Conservation (phyloP, 495 filamentous ascomycete genomes). For the Trichocladium uniseriatum region DNA sequence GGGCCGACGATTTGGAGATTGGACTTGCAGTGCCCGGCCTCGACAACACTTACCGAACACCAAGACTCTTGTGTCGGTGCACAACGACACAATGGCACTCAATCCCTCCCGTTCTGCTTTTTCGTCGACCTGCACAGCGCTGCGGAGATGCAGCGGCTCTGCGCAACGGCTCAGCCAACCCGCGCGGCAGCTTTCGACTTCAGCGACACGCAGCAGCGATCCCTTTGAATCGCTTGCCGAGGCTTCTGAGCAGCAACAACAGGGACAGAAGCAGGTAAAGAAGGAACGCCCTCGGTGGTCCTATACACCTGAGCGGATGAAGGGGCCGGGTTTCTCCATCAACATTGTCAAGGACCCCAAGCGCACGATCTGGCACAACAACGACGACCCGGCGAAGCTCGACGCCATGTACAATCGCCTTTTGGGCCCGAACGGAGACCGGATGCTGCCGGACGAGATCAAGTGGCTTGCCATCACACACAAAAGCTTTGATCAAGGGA, state of each 20-base stretch:
- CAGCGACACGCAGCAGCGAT: conserved; percentile 5
- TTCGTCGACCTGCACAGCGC: conserved; percentile 17
- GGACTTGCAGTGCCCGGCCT: background rate
- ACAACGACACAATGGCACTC: conserved; percentile 20
- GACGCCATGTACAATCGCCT: conserved; percentile 65
- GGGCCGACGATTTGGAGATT: background rate
- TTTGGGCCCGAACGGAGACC: conserved; percentile 59
- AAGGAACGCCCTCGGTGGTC: conserved; percentile 61
- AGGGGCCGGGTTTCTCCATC: conserved; percentile 55
- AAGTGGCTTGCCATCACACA: conserved; percentile 98
- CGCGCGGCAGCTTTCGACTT: conserved; percentile 18
- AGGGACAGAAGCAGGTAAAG: too few relatives aligned
- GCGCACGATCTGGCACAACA: conserved; percentile 51
- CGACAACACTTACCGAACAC: background rate
- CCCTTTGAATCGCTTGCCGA: background rate
- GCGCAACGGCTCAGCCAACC: conserved; percentile 8
- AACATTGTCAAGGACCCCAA: conserved; percentile 39
- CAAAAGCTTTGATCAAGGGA: conserved; percentile 95
- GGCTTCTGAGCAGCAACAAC: too few relatives aligned
- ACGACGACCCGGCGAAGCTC: conserved; percentile 60
- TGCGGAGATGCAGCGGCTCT: conserved; percentile 12
- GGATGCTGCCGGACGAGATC: conserved; percentile 73
- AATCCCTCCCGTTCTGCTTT: conserved; percentile 21
- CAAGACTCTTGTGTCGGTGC: background rate
- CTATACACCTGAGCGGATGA: conserved; percentile 68